Evolutionary conservation across 257 asterid genomes (phyloP).

Genomic region (Fraxinus cuspidata): DNA sequence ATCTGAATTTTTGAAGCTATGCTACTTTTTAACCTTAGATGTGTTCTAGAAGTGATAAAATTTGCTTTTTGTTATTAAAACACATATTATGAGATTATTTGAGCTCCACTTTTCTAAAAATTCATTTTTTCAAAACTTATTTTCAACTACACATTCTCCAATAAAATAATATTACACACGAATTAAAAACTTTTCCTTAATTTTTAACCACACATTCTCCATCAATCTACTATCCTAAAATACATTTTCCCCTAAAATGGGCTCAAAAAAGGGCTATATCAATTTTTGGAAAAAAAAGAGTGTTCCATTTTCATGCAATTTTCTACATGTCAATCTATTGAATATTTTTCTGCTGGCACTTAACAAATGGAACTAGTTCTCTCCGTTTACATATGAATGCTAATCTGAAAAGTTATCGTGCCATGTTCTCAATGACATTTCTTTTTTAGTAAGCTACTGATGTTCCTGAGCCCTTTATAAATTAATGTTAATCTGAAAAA

Average conservation of each 20-base stretch:
- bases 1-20: constrained; percentile 10
- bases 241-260: too few relatives aligned
- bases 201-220: too few relatives aligned
- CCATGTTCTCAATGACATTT: constrained; percentile 3
- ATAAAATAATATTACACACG: too few relatives aligned
- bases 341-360: constrained; percentile 22
- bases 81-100: not conserved
- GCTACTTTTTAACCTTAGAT: constrained; percentile 8
- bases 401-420: constrained; percentile 12
- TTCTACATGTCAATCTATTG: not conserved
- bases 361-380: constrained; percentile 17
- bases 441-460: constrained; percentile 4
- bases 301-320: constrained; percentile 11
- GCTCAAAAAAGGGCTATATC: not conserved
- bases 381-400: constrained; percentile 18
- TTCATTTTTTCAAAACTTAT: too few relatives aligned
- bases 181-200: too few relatives aligned
- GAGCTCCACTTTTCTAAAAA: too few relatives aligned
- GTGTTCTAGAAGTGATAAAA: not conserved
- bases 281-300: not conserved
- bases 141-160: too few relatives aligned
- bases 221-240: too few relatives aligned
- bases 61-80: not conserved
- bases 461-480: constrained; percentile 6
- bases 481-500: constrained; percentile 24